A percentile compares a stretch with the other conserved stretches of the same genome.
These are phyloP conservation scores for Cyclanthera cordifolia DNA, from an alignment of 306 rosid genomes.

Conservation along the genomic window DNA sequence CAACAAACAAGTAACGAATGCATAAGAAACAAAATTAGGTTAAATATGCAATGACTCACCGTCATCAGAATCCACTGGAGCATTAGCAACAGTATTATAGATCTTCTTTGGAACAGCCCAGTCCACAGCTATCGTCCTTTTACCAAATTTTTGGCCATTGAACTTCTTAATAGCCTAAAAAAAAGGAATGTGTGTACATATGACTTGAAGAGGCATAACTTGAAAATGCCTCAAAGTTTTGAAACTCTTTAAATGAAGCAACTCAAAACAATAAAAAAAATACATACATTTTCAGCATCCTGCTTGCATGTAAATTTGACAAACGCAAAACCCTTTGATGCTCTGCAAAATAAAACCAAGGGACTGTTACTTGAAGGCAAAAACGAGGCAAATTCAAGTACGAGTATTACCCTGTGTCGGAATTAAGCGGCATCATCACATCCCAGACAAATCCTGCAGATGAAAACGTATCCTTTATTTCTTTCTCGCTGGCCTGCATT, in stretches of 20 bases:
- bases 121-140: constrained; percentile 86
- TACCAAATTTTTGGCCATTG: constrained; percentile 59
- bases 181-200: neutral
- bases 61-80: constrained; percentile 34
- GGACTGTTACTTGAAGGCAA: neutral
- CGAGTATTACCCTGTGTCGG: constrained; percentile 53
- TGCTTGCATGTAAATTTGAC: constrained; percentile 76
- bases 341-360: constrained; percentile 37
- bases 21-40: neutral
- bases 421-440: constrained; percentile 52
- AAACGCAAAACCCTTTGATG: constrained; percentile 87
- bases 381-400: neutral
- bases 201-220: neutral
- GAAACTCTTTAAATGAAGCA: constrained; percentile 3
- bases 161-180: constrained; percentile 65
- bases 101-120: constrained; percentile 88
- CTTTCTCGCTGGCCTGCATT: constrained; percentile 56
- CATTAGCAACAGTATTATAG: constrained; percentile 37
- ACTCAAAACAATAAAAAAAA: constrained; percentile 13
- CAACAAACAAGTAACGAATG: neutral
- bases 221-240: neutral
- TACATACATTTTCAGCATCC: constrained; percentile 68
- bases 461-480: constrained; percentile 50
- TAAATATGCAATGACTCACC: constrained; percentile 32
- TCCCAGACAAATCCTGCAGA: constrained; percentile 91